A percentile compares a stretch with the other conserved stretches of the same genome.
Evolutionary conservation across 1,284 basidiomycete species (phyloP).

Genomic region (Ustilago lituana): DNA sequence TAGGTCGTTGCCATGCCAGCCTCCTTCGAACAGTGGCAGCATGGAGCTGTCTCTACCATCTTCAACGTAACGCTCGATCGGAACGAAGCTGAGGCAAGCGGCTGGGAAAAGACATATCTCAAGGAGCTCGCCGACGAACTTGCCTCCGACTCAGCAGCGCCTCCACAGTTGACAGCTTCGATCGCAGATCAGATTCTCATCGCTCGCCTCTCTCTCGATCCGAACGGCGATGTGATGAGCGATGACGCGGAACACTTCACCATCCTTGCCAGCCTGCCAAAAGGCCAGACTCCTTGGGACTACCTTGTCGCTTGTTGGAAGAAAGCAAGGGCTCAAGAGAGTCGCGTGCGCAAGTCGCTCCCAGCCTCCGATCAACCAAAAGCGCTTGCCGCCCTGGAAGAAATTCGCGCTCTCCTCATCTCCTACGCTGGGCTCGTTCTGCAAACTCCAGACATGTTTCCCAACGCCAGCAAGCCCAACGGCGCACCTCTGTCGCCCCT

Average conservation of each 20-base stretch:
- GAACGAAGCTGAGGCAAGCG: constrained; percentile 76
- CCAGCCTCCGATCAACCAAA: constrained; percentile 76
- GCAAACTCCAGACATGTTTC: constrained; percentile 91
- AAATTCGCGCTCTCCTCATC: constrained; percentile 73
- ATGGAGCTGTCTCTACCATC: constrained; percentile 75
- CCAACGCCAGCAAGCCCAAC: constrained; percentile 66
- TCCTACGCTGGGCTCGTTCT: constrained; percentile 89
- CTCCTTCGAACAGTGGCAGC: constrained; percentile 74
- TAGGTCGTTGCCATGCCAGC: too few relatives aligned
- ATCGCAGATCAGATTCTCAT: constrained; percentile 84
- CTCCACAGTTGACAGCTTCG: constrained; percentile 30
- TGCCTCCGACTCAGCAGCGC: constrained; percentile 72
- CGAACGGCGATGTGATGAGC: constrained; percentile 76
- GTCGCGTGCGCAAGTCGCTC: constrained; percentile 67
- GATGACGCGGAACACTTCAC: constrained; percentile 83
- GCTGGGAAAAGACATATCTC: constrained; percentile 83
- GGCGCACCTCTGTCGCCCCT: constrained; percentile 69
- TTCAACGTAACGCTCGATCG: constrained; percentile 85
- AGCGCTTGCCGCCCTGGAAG: constrained; percentile 33
- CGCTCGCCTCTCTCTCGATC: constrained; percentile 83
- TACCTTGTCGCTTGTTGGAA: constrained; percentile 93
- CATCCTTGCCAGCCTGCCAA: constrained; percentile 80
- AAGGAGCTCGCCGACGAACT: constrained; percentile 80
- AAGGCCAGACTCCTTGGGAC: constrained; percentile 84
- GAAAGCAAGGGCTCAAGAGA: constrained; percentile 51